Conservation (phyloP, 805 yeast genomes). For the Nakazawaea ishiwadae region DNA sequence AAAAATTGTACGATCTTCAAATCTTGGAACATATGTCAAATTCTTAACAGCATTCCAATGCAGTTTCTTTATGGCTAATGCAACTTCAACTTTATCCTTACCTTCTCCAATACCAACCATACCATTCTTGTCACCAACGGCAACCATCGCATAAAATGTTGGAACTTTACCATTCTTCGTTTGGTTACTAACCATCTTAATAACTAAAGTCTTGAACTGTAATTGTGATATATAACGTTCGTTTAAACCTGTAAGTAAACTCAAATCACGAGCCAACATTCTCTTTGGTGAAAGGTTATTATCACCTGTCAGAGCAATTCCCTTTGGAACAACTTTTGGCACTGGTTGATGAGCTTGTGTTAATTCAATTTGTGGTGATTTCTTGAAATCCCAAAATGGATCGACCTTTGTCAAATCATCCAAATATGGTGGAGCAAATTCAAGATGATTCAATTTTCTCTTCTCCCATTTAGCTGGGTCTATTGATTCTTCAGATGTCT, state of each 20-base stretch:
- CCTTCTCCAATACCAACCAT: slow-evolving; percentile 96
- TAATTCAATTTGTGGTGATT: slow-evolving; percentile 10
- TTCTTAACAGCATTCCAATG: slow-evolving; percentile 93
- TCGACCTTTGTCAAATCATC: slow-evolving; percentile 72
- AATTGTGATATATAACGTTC: slow-evolving; percentile 56
- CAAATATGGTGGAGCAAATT: slow-evolving; percentile 65
- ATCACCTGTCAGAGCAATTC: slow-evolving; percentile 8
- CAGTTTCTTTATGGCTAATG: slow-evolving; percentile 75
- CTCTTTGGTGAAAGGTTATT: slow-evolving; percentile 4
- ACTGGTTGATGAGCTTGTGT: slow-evolving; percentile 14
- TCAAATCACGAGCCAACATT: slow-evolving; percentile 45
- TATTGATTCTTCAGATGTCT: slow-evolving; percentile 72
- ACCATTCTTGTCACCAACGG: slow-evolving; percentile 91
- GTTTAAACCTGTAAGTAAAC: slow-evolving; percentile 63
- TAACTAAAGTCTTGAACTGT: slow-evolving; percentile 59
- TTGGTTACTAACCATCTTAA: slow-evolving; percentile 84
- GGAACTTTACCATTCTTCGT: slow-evolving; percentile 89
- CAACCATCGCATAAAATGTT: slow-evolving; percentile 75
- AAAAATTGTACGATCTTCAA: slow-evolving; percentile 85
- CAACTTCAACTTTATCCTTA: slow-evolving; percentile 72
- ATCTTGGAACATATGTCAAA: slow-evolving; percentile 74
- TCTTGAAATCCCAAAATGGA: slow-evolving; percentile 68
- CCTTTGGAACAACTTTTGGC: slow-evolving; percentile 12
- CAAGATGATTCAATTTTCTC: slow-evolving; percentile 36
- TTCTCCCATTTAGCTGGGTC: slow-evolving; percentile 55